Base-by-base conservation (phyloP, 2,329 filamentous ascomycete species). In the Xylaria sp. region DNA sequence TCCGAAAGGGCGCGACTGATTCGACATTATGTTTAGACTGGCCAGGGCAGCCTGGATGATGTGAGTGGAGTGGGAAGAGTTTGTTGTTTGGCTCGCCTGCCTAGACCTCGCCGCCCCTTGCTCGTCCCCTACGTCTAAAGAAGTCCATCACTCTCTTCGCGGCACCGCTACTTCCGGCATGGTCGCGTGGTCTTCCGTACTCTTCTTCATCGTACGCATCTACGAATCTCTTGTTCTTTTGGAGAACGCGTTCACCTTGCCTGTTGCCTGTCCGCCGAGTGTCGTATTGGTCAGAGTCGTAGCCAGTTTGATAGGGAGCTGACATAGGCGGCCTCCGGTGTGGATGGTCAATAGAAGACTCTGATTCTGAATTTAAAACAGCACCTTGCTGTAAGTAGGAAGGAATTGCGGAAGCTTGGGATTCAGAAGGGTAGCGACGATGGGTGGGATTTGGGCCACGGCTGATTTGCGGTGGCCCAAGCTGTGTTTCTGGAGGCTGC, bases 61-160 rank as follows among this genome's bases (percentile, higher is more conserved):
- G 39, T 63, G 61, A 44, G 48, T 65, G n/a, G 25, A 63, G n/a
- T 55, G 31, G 54, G 34, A 56, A 50, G 55, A 57, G 37, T 54
- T n/a, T 31, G 48, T 69, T 57, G 37, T 62, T 54, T 44, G 50
- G 59, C 39, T 63, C 54, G 37, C 41, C 44, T 66, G 65, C 62
- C 62, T 70, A 78, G 58, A 74, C 82, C 69, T 89, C 87, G 46
- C 86, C 86, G 65, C 86, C 88, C 77, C 92, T 86, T 74, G 91
- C 93, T 82, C 91, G 94, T 65, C 92, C 93, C 79, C 94, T 89
- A 80, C 94, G 88, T 75, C 96, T 88, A 85, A 99, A 99, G 81
- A 98, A 97, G 82, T 99, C 95, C 94, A 99, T 98, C 48, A 99
- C 96, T 78, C 94, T 90, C 79, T 94, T 91, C 15, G 94, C 94